Evolutionary conservation across 75 land plant genomes (phyloP), one percentile per base, ranked within the genome.

Genomic region (Sequoia sempervirens): DNA sequence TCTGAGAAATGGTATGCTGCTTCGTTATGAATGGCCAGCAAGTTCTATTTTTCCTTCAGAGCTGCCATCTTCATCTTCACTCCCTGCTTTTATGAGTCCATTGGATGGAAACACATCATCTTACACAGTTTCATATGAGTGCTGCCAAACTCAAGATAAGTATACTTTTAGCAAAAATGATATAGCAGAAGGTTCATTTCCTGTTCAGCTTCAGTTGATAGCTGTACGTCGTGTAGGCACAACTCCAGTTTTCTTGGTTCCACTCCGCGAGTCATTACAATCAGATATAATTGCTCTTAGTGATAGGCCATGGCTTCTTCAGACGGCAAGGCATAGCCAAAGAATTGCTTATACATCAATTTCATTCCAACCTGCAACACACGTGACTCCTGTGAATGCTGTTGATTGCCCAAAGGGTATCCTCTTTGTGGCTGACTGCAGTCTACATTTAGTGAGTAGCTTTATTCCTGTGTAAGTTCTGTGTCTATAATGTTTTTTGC

Each of bases 231-330:
- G 99, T 30, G 91, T 97, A 74, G 99, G 99, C 23, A 88, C 92
- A 28, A 91, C 94, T 52, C 99, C 99, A 75, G 99, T 94, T 81
- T 93, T 89, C 82, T 86, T 97, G 78, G 92, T 96, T 61, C 93
- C 99, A 54, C 82, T 97, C 40, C 86, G 86, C 74, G 91, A 92
- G 79, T 91, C 92, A 20, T 85, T 94, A 78, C 91, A 89, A 78
- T 87, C 96, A 54, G 99, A 97, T 80, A 89, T 97, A 47, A 91
- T 97, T 88, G 94, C 94, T 46, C 94, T 97, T 15, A 92, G 99
- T 92, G 98, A 97, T 83, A 91, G 99, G 75, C 99, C 99, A 50
- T 97, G 99, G 99, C 88, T 97, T 53, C 84, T 97, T 76, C 98
- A 97, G 72, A 90, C 92, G 82, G 96, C 98, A 80, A 94, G 97